Evolutionary conservation across 176 grass and related monocot genomes (phyloP), one percentile per base, ranked within the genome.

Genomic region (Rhynchospora breviuscula): DNA sequence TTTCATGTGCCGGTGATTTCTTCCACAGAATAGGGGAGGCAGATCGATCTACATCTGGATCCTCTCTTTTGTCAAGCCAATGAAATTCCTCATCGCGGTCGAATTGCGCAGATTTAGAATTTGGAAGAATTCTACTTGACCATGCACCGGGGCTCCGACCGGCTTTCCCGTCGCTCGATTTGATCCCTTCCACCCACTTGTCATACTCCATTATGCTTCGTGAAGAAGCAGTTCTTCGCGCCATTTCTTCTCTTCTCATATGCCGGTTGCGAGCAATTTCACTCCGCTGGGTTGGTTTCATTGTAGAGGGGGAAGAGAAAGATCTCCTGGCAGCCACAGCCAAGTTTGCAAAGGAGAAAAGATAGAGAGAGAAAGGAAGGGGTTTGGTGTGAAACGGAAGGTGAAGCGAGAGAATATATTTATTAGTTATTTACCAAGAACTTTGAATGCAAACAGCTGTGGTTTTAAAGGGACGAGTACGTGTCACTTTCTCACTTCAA

Each of bases 161-260:
- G 12, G 54, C 4, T 40, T 79, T 59, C 7, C 77, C 53, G 17
- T 63, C 14, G 25, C 26, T 67, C 0, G 62, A 66, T 53, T 67
- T 82, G 80, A 82, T 82, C 22, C 80, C 80, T 68, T 82, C 62
- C 5, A 66, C 21, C 80, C 80, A 82, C 23, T 63, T 82, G 80
- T 82, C 63, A 51, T 82, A 82, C 60, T 82, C 80, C 22, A 8
- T 82, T 43, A 82, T 66, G 22, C 47, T 64, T 4, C 48, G 80
- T 67, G 62, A 68, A 68, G 80, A 68, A 33, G 22, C 6, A 2
- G 80, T 63, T 63, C 7, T 67, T 67, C 25, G 60, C 29, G 62
- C 53, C 35, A 14, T 44, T 51, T 47, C 35, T 45, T 82, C 62
- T 18, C 47, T 48, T 67, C 62, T 21, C 18, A 78, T 56, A 2